phyloP scores from a whole-genome alignment of 78 protist genomes.

The Trichosphaerium sp. region DNA sequence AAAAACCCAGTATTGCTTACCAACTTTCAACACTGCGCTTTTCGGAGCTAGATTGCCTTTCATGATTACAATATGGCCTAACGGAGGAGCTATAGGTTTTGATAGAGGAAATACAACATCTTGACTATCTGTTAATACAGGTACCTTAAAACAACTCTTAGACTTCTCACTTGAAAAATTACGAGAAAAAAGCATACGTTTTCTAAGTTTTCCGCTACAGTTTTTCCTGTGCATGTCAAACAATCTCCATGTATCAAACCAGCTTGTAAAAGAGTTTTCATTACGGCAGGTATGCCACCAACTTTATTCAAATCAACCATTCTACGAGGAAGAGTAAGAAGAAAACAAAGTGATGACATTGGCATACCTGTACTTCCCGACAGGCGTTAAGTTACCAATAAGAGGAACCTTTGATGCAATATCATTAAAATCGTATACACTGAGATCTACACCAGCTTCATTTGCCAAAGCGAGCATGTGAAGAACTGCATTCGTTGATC shows the following conservation, averaged over 20 bases:
- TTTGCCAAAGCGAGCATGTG: conserved; percentile 48
- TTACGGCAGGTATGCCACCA: conserved; percentile 11
- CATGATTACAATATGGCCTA: conserved; percentile 9
- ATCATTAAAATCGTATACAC: conserved; percentile 26
- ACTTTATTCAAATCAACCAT: not conserved
- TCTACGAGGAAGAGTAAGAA: not conserved
- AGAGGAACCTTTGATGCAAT: conserved; percentile 8
- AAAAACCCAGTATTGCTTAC: too few relatives aligned
- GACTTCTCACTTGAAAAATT: too few relatives aligned
- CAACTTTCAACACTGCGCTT: conserved; percentile 42
- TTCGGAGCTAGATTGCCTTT: conserved; percentile 48
- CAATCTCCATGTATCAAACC: conserved; percentile 9
- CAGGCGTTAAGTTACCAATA: conserved; percentile 44
- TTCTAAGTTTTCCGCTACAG: conserved; percentile 45
- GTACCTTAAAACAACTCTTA: too few relatives aligned
- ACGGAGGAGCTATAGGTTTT: not conserved
- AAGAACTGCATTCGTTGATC: conserved; percentile 47
- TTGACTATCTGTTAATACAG: not conserved
- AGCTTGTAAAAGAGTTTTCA: conserved; percentile 31
- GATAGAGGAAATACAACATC: not conserved
- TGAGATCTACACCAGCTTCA: conserved; percentile 15
- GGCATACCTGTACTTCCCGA: not conserved
- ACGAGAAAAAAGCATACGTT: too few relatives aligned
- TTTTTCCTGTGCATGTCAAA: conserved; percentile 50
- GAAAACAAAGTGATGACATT: not conserved